Conservation (phyloP, 176 grass and related monocot species). For the Paspalum notatum region DNA sequence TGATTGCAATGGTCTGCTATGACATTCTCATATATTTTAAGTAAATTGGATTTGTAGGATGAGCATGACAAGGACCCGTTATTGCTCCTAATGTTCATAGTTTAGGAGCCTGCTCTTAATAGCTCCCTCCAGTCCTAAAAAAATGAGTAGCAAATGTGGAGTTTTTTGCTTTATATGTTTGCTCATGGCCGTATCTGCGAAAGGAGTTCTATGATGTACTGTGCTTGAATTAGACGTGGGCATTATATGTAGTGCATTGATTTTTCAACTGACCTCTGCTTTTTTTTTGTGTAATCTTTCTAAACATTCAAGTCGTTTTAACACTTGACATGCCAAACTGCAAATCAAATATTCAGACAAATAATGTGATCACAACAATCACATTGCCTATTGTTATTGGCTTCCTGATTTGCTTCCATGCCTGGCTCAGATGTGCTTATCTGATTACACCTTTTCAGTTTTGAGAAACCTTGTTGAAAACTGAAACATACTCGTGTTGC, state of each 20-base stretch:
- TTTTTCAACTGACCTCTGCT: neutral
- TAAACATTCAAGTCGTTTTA: neutral
- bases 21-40: neutral
- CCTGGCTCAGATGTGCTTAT: neutral
- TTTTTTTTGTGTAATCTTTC: neutral
- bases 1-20: too few species aligned
- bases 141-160: neutral
- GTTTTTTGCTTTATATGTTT: too few species aligned
- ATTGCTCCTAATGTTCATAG: constrained; percentile 1
- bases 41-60: neutral
- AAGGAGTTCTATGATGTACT: neutral
- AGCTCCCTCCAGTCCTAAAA: neutral
- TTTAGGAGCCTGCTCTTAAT: neutral
- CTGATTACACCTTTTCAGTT: neutral
- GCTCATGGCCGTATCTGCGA: neutral
- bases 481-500: neutral
- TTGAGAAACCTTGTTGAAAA: neutral
- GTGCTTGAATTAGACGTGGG: neutral
- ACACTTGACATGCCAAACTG: neutral
- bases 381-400: neutral
- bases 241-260: neutral
- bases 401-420: neutral
- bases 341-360: neutral
- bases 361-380: neutral
- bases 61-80: neutral